These are phyloP conservation scores for Capillidium heterosporum DNA, from an alignment of 371 early-diverging fungal genomes.

Conservation along the genomic window DNA sequence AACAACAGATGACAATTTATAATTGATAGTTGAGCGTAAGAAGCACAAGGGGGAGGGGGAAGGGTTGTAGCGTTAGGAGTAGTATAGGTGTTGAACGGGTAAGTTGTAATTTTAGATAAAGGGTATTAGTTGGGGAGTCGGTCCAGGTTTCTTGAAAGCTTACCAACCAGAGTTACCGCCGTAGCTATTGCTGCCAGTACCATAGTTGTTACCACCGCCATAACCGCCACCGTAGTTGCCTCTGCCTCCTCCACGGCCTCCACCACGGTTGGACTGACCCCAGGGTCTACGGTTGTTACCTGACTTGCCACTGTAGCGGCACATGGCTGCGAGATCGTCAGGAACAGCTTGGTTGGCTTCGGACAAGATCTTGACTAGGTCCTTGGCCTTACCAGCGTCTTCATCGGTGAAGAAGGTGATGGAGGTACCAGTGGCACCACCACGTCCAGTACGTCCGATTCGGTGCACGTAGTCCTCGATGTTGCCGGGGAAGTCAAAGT, in stretches of 20 bases:
- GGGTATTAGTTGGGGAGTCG: too few species aligned
- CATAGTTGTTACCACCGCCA: not conserved
- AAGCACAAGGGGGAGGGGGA: not conserved
- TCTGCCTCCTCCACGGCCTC: not conserved
- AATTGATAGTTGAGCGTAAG: too few species aligned
- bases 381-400: slow-evolving; percentile 76
- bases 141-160: too few species aligned
- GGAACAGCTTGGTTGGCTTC: slow-evolving; percentile 93
- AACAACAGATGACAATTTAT: too few species aligned
- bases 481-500: slow-evolving; percentile 92
- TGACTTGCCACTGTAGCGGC: slow-evolving; percentile 16
- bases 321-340: slow-evolving; percentile 63
- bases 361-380: slow-evolving; percentile 73
- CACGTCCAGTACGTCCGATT: slow-evolving; percentile 99
- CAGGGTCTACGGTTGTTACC: not conserved
- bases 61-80: not conserved
- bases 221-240: not conserved
- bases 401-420: slow-evolving; percentile 94
- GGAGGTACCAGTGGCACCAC: slow-evolving; percentile 83
- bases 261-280: not conserved
- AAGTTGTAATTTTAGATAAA: not conserved
- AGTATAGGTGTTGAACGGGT: not conserved
- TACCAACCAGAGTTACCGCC: too few species aligned
- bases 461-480: slow-evolving; percentile 94
- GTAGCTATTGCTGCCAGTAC: not conserved